Conservation (phyloP, 2,329 filamentous ascomycete genomes). For the Monilinia fructigena region DNA sequence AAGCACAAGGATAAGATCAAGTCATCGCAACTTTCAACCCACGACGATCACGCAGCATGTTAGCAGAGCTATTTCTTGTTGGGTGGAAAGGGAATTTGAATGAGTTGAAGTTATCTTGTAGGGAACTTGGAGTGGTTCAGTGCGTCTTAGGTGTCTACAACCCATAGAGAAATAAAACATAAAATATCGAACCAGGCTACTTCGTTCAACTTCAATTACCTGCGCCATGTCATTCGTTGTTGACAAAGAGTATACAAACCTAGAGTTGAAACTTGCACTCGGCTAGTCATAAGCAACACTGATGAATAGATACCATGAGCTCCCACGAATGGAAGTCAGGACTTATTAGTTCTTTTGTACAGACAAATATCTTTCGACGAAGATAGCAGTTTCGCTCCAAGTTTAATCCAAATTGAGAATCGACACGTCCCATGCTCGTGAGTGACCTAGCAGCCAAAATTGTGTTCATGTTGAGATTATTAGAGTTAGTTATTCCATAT, state of each 20-base stretch:
- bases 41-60: constrained; percentile 13
- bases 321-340: background rate
- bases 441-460: background rate
- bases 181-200: background rate
- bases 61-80: background rate
- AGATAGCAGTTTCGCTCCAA: background rate
- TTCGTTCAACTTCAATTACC: background rate
- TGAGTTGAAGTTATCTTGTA: background rate
- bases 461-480: background rate
- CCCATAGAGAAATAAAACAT: no score
- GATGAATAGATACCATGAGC: background rate
- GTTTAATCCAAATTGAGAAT: background rate
- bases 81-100: background rate
- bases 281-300: background rate
- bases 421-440: no score
- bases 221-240: background rate
- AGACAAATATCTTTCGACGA: background rate
- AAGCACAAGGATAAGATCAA: no score
- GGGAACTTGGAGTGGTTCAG: background rate
- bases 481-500: background rate
- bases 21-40: no score
- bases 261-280: background rate
- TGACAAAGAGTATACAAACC: background rate
- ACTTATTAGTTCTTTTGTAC: background rate
- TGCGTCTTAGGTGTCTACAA: no score